Percentiles rank a stretch among this genome's conserved stretches.
These are phyloP conservation scores for Chlorella sp. DNA, from an alignment of 139 green algal species.

Conservation along the genomic window DNA sequence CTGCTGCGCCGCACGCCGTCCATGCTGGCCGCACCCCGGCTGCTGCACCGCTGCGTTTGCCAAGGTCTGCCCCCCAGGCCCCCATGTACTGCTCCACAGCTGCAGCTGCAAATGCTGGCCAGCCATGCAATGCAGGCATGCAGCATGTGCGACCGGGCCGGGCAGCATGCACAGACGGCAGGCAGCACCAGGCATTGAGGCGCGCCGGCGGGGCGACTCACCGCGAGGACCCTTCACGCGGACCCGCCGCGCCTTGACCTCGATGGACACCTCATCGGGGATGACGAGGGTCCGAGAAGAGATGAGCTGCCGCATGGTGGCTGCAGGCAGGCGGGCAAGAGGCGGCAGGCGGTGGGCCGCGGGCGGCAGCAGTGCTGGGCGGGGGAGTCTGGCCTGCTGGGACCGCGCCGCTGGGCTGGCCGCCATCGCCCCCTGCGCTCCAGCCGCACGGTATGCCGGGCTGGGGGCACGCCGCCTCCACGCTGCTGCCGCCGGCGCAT, in stretches of 20 bases:
- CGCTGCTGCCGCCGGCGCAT: too few species aligned
- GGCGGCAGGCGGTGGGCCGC: not conserved
- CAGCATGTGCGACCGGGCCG: not conserved
- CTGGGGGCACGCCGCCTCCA: too few species aligned
- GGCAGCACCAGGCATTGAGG: too few species aligned
- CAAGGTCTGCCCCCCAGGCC: not conserved
- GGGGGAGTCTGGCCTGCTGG: too few species aligned
- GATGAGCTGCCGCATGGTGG: slow-evolving; percentile 84
- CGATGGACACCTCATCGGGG: slow-evolving; percentile 62
- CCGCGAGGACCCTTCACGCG: slow-evolving; percentile 83
- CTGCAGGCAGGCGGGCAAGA: slow-evolving; percentile 5
- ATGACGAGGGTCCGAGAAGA: slow-evolving; percentile 66
- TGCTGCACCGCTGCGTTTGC: too few species aligned
- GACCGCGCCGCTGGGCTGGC: too few species aligned
- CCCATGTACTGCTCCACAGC: not conserved
- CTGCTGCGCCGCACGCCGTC: too few species aligned
- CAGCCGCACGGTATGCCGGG: too few species aligned
- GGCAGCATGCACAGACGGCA: not conserved
- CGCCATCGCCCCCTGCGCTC: too few species aligned
- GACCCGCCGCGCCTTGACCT: slow-evolving; percentile 71
- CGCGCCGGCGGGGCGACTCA: too few species aligned
- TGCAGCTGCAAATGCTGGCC: not conserved
- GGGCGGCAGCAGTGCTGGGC: too few species aligned
- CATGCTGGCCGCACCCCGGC: too few species aligned
- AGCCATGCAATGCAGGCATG: not conserved